Evolutionary conservation across 169 alveolate species (phyloP), one percentile per base, ranked within the genome.

Genomic region (Eimeria necatrix): DNA sequence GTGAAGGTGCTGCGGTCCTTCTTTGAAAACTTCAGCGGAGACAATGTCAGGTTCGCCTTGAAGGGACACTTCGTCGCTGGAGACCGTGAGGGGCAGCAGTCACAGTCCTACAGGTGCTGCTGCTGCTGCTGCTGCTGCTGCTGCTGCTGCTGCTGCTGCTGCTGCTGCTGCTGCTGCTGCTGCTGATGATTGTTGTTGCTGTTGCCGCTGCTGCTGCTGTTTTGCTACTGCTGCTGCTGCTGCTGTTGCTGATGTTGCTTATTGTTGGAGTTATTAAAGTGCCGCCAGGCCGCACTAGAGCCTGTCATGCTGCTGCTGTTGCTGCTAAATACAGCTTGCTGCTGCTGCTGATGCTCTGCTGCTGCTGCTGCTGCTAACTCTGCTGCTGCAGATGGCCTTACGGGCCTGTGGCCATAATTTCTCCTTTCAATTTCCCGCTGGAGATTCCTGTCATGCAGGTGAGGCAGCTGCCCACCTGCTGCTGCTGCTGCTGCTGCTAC

Each of bases 371-470:
- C 14, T 56, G 64, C 64, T 56, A 14, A 9, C 20, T 8, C 81
- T 70, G 81, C 22, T 70, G 81, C 8, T 22, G 64, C 64, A 95
- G 99, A 85, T 98, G 97, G 97, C 99, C 99, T 12, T 97, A 95
- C 91, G 99, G 99, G 32, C 97, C 98, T n/a, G 98, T 96, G 18
- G 98, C 97, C 10, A 87, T 97, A 10, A 92, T 98, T 68, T 83
- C 98, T 51, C 99, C 99, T 5, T 98, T 98, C 95, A 98, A 98
- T 90, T 98, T 97, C 96, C 99, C 99, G 3, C 94, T 97, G 52
- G 99, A 98, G 95, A 98, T 98, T 94, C 99, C 99, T 41, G 97
- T 94, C 48, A 48, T 97, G 70, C 96, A 98, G 64, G 64, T 14
- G 93, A 26, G 16, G 41, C 9, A 8, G 8, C 20, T 14, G 41